phyloP scores from a whole-genome alignment of 192 early-diverging fungal genomes.

The Dimargaris cristalligena region DNA sequence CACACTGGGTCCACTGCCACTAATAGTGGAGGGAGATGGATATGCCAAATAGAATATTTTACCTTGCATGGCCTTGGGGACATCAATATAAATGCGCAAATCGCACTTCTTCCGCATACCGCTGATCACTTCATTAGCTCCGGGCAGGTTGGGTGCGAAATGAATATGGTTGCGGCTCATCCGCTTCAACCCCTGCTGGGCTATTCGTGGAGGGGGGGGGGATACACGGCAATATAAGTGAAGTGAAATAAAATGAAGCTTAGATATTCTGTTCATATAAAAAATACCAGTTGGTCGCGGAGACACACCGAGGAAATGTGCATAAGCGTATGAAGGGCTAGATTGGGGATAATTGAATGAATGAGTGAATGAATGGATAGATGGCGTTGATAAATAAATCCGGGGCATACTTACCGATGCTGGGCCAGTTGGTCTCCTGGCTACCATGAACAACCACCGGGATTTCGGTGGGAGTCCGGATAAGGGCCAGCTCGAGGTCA shows the following conservation, averaged over 20 bases:
- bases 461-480: neutral
- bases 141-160: constrained; percentile 52
- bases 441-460: neutral
- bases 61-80: constrained; percentile 46
- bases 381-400: too few species aligned
- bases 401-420: neutral
- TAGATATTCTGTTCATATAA: too few species aligned
- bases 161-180: constrained; percentile 89
- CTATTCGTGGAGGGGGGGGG: neutral
- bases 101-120: constrained; percentile 53
- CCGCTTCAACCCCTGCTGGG: constrained; percentile 34
- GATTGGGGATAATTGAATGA: too few species aligned
- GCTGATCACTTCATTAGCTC: constrained; percentile 51
- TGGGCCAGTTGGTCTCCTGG: neutral
- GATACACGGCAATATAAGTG: neutral
- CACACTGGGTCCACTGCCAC: too few species aligned
- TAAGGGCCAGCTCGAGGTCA: neutral
- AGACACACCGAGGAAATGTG: too few species aligned
- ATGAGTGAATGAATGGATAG: too few species aligned
- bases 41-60: constrained; percentile 2
- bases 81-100: constrained; percentile 70
- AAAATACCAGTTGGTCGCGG: too few species aligned
- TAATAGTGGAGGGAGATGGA: too few species aligned
- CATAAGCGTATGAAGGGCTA: too few species aligned
- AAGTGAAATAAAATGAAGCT: too few species aligned